Conservation (phyloP, 352 stramenopile genomes). For the Globisporangium radiosum region DNA sequence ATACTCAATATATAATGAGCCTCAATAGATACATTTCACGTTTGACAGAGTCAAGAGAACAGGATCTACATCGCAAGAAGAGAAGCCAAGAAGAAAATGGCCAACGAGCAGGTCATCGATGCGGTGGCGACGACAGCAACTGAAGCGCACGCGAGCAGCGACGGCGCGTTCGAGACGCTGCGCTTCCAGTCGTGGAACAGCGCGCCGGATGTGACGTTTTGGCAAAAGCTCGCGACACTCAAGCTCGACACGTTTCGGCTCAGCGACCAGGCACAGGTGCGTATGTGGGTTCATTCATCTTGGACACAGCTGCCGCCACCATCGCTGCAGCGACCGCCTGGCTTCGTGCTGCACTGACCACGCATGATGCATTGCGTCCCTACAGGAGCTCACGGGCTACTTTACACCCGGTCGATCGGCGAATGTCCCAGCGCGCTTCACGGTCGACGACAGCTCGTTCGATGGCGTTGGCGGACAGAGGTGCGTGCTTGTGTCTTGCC, state of each 20-base stretch:
- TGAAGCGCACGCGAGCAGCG: background rate
- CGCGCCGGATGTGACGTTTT: slow-evolving; percentile 77
- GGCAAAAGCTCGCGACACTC: slow-evolving; percentile 65
- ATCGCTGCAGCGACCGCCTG: no score
- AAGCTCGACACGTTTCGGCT: slow-evolving; percentile 84
- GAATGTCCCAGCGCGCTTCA: slow-evolving; percentile 61
- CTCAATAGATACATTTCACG: no score
- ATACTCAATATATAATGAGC: no score
- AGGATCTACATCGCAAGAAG: no score
- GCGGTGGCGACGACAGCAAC: background rate
- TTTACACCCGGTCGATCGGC: slow-evolving; percentile 55
- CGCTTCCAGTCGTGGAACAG: slow-evolving; percentile 82
- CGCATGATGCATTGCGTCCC: background rate
- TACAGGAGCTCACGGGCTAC: slow-evolving; percentile 48
- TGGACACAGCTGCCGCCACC: background rate
- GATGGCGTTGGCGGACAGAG: slow-evolving; percentile 1
- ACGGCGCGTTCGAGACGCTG: slow-evolving; percentile 32
- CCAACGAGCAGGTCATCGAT: no score
- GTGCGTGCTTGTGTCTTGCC: background rate
- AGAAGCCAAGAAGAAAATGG: no score
- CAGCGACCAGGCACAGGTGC: slow-evolving; percentile 56
- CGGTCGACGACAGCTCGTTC: slow-evolving; percentile 74
- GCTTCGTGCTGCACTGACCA: background rate
- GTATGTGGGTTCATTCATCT: slow-evolving; percentile 9
- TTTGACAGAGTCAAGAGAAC: no score